Percentiles rank a stretch among this genome's conserved stretches.
Conservation (phyloP, 768 basidiomycete species). For the Boletus rubescentipes region DNA sequence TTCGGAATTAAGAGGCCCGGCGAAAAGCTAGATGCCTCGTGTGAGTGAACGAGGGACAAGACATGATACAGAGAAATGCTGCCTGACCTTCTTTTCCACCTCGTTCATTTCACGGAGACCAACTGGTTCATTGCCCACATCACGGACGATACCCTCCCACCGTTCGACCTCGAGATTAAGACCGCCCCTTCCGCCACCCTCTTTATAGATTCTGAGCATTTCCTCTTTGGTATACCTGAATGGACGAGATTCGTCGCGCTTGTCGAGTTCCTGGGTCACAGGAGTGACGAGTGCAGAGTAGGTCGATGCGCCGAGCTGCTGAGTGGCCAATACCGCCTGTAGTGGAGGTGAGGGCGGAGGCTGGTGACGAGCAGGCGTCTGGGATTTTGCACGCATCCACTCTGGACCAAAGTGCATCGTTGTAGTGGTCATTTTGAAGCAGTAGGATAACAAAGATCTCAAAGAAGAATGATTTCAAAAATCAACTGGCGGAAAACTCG, state of each 20-base stretch:
- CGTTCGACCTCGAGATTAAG: constrained; percentile 84
- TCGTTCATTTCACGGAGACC: constrained; percentile 79
- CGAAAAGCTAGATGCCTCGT: constrained; percentile 61
- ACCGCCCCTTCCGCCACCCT: constrained; percentile 69
- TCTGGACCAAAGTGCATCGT: constrained; percentile 92
- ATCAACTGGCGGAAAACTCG: constrained; percentile 26
- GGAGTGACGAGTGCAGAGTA: constrained; percentile 55
- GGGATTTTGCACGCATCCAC: constrained; percentile 86
- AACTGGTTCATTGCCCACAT: constrained; percentile 68
- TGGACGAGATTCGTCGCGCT: constrained; percentile 67
- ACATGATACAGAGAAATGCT: constrained; percentile 7
- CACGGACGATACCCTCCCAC: constrained; percentile 87
- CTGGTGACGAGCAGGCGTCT: constrained; percentile 50
- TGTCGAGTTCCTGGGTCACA: constrained; percentile 50
- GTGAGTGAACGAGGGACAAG: constrained; percentile 25
- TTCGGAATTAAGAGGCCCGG: constrained; percentile 80
- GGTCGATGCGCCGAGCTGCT: constrained; percentile 67
- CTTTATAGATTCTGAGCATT: constrained; percentile 78
- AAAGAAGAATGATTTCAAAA: constrained; percentile 19
- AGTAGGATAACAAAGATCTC: not conserved
- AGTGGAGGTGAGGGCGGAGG: constrained; percentile 63
- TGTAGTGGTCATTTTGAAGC: constrained; percentile 49
- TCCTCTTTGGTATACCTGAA: constrained; percentile 88
- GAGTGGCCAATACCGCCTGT: constrained; percentile 35
- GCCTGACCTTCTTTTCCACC: constrained; percentile 81